Percentiles rank a stretch among this genome's conserved stretches.
Evolutionary conservation across 2,329 filamentous ascomycete species (phyloP).

Genomic region (Cytospora leucostoma): DNA sequence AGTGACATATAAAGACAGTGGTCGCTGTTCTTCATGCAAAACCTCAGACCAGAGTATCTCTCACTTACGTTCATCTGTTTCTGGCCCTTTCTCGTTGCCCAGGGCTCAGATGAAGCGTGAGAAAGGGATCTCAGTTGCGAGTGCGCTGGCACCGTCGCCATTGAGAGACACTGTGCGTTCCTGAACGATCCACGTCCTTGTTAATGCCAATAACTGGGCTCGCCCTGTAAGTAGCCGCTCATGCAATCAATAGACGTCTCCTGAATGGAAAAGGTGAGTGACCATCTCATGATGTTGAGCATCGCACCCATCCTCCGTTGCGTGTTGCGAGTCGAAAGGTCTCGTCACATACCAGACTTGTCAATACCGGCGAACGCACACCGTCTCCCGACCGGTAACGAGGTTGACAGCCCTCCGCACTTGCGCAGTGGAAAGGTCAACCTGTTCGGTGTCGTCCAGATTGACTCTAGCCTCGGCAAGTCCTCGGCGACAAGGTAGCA

Average conservation of each 20-base stretch:
- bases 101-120: background rate
- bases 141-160: background rate
- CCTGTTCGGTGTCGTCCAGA: slow-evolving; percentile 14
- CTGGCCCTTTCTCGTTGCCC: background rate
- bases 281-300: background rate
- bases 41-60: background rate
- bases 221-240: background rate
- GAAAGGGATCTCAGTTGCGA: background rate
- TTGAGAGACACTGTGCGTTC: background rate
- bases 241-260: background rate
- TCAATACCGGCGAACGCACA: slow-evolving; percentile 17
- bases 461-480: slow-evolving; percentile 19
- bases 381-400: background rate
- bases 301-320: background rate
- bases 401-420: slow-evolving; percentile 24
- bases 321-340: background rate
- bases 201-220: background rate
- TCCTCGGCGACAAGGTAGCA: slow-evolving; percentile 24
- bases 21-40: background rate
- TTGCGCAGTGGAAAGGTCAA: background rate
- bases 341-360: background rate
- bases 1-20: slow-evolving; percentile 13
- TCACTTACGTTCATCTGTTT: background rate
- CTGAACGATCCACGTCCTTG: background rate
- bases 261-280: background rate